Conservation (phyloP, 2,329 filamentous ascomycete species). For the Hypoxylon sp. region DNA sequence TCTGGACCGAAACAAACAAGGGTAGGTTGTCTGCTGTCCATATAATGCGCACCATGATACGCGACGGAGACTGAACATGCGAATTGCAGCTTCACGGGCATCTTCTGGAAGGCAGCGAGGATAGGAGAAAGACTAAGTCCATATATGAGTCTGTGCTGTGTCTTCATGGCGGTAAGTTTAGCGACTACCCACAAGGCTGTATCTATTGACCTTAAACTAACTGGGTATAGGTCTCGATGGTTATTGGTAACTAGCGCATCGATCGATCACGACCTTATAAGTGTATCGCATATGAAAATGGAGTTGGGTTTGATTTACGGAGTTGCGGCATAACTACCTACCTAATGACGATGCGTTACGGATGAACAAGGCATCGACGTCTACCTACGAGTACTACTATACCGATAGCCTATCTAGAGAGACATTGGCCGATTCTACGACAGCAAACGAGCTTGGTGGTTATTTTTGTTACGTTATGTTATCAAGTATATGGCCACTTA, state of each 20-base stretch:
- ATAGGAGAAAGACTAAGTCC: conserved; percentile 93
- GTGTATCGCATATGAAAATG: conserved; percentile 23
- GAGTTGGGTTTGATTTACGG: conserved; percentile 34
- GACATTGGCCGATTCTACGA: neutral
- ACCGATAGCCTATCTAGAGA: too few species aligned
- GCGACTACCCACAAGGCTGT: neutral
- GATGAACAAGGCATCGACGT: neutral
- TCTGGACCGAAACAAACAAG: conserved; percentile 92
- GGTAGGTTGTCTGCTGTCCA: conserved; percentile 61
- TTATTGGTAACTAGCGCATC: conserved; percentile 42
- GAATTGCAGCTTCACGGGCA: conserved; percentile 71
- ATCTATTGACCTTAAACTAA: conserved; percentile 13
- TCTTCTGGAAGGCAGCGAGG: conserved; percentile 96
- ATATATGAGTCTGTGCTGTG: conserved; percentile 92
- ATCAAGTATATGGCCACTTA: too few species aligned
- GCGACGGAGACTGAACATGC: conserved; percentile 10
- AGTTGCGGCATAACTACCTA: neutral
- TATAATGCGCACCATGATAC: conserved; percentile 15
- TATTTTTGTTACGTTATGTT: neutral
- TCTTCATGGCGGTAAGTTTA: conserved; percentile 84
- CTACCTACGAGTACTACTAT: conserved; percentile 3
- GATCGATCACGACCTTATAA: neutral
- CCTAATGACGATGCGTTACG: conserved; percentile 1
- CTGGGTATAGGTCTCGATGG: conserved; percentile 42
- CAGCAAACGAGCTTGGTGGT: neutral